Conservation (phyloP, 1,284 basidiomycete species). For the Boletus nobilissimus region DNA sequence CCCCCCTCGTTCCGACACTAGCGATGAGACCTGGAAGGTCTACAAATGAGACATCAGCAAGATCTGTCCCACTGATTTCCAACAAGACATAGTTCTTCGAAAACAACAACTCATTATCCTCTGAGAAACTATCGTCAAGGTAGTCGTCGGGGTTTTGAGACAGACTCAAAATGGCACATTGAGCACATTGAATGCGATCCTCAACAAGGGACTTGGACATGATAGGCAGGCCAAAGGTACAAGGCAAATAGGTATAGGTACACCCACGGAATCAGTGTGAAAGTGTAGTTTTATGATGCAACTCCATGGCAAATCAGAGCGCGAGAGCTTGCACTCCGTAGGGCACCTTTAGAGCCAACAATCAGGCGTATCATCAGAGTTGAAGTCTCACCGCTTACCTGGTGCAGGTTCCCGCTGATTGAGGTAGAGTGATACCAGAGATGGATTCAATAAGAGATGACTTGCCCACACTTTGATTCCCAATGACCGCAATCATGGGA, state of each 20-base stretch:
- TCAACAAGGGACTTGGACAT: constrained; percentile 63
- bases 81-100: constrained; percentile 70
- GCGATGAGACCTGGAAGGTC: constrained; percentile 29
- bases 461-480: constrained; percentile 73
- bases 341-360: constrained; percentile 61
- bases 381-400: constrained; percentile 49
- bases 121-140: constrained; percentile 49
- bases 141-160: constrained; percentile 47
- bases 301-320: constrained; percentile 59
- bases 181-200: constrained; percentile 70
- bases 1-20: constrained; percentile 57
- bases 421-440: constrained; percentile 71
- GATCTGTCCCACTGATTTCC: constrained; percentile 71
- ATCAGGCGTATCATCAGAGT: not conserved
- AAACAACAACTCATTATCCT: constrained; percentile 58
- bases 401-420: constrained; percentile 69
- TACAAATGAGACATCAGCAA: constrained; percentile 75
- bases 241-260: constrained; percentile 51
- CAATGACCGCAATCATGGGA: constrained; percentile 72
- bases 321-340: constrained; percentile 68
- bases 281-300: constrained; percentile 66
- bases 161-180: constrained; percentile 75
- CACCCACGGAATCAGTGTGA: constrained; percentile 56
- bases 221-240: constrained; percentile 63
- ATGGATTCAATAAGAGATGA: constrained; percentile 78